Evolutionary conservation across 164 flowering plant genomes (phyloP).

Genomic region (Chimonanthus praecox): DNA sequence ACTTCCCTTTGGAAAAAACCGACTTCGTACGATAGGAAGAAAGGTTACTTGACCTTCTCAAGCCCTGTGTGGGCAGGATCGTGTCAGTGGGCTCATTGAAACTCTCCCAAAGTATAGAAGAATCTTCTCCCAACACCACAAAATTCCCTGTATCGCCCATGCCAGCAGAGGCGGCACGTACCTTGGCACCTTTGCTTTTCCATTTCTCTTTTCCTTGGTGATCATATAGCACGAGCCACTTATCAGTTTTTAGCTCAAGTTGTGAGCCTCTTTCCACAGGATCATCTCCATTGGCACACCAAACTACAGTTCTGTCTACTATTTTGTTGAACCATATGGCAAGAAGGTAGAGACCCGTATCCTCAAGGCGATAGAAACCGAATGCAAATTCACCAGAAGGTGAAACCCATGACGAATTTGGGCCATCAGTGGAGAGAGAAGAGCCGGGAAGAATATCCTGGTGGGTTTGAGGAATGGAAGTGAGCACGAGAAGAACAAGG

Average conservation of each 20-base stretch:
- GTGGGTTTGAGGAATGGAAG: slow-evolving; percentile 15
- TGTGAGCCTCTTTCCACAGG: slow-evolving; percentile 24
- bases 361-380: slow-evolving; percentile 20
- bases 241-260: slow-evolving; percentile 14
- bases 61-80: slow-evolving; percentile 29
- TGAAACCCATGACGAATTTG: slow-evolving; percentile 21
- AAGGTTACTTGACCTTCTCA: slow-evolving; percentile 10
- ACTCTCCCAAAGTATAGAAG: slow-evolving; percentile 5
- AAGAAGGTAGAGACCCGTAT: slow-evolving; percentile 11
- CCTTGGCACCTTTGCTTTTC: background rate
- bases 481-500: background rate
- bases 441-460: slow-evolving; percentile 17
- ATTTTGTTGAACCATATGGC: slow-evolving; percentile 36
- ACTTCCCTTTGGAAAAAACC: slow-evolving; percentile 18
- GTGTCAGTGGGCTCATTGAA: slow-evolving; percentile 13
- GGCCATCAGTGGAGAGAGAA: slow-evolving; percentile 15
- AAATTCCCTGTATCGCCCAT: slow-evolving; percentile 4
- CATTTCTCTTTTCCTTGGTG: slow-evolving; percentile 7
- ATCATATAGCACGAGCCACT: slow-evolving; percentile 19
- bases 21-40: background rate
- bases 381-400: slow-evolving; percentile 35
- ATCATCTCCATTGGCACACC: slow-evolving; percentile 23
- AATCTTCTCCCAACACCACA: background rate
- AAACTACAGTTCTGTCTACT: slow-evolving; percentile 27
- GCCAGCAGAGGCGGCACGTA: background rate